phyloP scores from a whole-genome alignment of 176 grass and related monocot species.

The Areca catechu region DNA sequence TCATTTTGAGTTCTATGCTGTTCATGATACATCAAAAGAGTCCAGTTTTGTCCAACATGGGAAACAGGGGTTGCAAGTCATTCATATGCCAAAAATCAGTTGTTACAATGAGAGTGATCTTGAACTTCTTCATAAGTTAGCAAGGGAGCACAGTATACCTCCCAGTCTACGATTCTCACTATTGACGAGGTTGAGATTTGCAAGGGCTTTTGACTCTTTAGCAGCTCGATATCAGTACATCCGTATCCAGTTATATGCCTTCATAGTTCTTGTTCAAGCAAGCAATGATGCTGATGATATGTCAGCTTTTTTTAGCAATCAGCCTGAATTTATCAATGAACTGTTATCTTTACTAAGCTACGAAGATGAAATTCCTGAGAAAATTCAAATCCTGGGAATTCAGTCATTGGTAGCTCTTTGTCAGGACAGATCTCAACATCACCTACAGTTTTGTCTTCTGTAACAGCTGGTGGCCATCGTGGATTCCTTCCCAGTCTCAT shows the following conservation, averaged over 20 bases:
- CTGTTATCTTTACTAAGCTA: conserved; percentile 63
- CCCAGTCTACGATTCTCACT: conserved; percentile 47
- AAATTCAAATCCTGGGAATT: conserved; percentile 60
- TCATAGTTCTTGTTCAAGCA: conserved; percentile 65
- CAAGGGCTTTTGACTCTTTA: conserved; percentile 55
- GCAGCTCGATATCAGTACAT: conserved; percentile 45
- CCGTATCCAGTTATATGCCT: conserved; percentile 54
- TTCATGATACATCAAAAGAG: conserved; percentile 27
- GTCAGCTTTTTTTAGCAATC: conserved; percentile 55
- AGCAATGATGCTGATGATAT: conserved; percentile 56
- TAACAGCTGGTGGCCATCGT: conserved; percentile 55
- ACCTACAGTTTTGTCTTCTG: conserved; percentile 46
- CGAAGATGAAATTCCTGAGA: conserved; percentile 75
- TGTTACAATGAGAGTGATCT: conserved; percentile 34
- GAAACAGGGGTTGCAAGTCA: conserved; percentile 34
- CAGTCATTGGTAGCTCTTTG: conserved; percentile 65
- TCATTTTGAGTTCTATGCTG: conserved; percentile 74
- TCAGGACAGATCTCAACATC: conserved; percentile 59
- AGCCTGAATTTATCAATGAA: conserved; percentile 76
- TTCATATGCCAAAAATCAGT: conserved; percentile 45
- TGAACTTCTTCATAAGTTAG: conserved; percentile 49
- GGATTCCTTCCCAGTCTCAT: conserved; percentile 58
- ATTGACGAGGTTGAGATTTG: conserved; percentile 67
- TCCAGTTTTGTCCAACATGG: conserved; percentile 16
- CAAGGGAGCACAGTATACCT: conserved; percentile 42